Base-by-base conservation (phyloP, 129 eudicot genomes). In the Escallonia rubra region DNA sequence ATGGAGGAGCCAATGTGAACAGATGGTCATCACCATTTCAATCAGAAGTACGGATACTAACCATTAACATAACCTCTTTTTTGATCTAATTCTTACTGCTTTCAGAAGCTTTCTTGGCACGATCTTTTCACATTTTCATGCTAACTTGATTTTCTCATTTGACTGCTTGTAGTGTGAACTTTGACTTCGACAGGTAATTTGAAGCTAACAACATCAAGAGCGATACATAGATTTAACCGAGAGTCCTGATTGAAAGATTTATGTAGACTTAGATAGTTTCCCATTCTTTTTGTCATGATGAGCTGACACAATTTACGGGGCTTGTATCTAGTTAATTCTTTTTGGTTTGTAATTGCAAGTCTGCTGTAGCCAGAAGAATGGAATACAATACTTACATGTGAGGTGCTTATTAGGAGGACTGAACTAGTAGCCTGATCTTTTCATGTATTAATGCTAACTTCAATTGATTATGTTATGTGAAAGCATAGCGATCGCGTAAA, bases 41-140 rank as follows among this genome's bases (percentile, higher is more conserved):
- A 76, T 94, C 99, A 87, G 99, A 94, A 94, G 99, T 94, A 94
- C 85, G 96, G 89, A 89, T 87, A 85, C 96, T 94, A 81, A 94
- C 97, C 82, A 89, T 89, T 94, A 83, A 94, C 99, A 89, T 82
- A 81, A 94, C 96, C 73, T 85, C 72, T 78, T 71, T 70, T 84
- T 83, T 81, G 76, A 74, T 89, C 96, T 82, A 89, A 86, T 82
- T 55, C 76, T 79, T 82, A 82, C 83, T 80, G 86, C 76, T 86
- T 85, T 79, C 64, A 73, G 74, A 74, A 84, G 74, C 79, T 63
- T 86, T 83, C 62, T 83, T 63, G 82, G 79, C 90, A 75, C 59
- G 43, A 15, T 62, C 48, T 56, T 75, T 77, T 50, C 50, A 71
- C 61, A 59, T 79, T 74, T 23, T 64, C 78, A 63, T 86, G 64